A percentile compares a stretch with the other conserved stretches of the same genome.
Conservation (phyloP, 352 stramenopile species). For the Pythium biforme region DNA sequence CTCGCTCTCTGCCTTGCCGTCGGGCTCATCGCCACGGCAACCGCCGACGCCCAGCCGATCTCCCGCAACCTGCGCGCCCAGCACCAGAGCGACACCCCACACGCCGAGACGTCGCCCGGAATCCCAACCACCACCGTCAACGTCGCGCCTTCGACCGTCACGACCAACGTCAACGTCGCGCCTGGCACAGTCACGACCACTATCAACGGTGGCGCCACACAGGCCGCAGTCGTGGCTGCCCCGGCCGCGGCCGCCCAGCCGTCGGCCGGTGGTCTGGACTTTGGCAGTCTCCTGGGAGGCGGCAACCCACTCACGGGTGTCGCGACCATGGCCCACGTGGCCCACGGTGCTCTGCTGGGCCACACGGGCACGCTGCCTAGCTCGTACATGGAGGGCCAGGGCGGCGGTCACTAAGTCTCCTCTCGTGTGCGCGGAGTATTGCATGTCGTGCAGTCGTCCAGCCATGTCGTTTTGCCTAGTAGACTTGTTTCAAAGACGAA, state of each 20-base stretch:
- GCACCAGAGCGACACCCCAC: conserved; percentile 7
- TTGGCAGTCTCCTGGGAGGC: conserved; percentile 7
- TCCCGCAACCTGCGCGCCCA: conserved; percentile 7
- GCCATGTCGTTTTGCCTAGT: background rate
- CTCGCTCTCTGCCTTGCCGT: conserved; percentile 1
- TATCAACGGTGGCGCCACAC: background rate
- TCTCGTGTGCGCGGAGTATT: background rate
- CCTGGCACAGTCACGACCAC: conserved; percentile 2
- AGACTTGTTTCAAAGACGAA: background rate
- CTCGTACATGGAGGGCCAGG: conserved; percentile 22
- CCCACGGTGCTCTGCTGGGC: conserved; percentile 11
- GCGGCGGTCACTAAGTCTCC: conserved; percentile 9
- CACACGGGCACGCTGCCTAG: conserved; percentile 20
- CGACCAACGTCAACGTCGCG: conserved; percentile 10
- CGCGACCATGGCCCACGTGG: conserved; percentile 13
- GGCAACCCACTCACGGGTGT: conserved; percentile 7
- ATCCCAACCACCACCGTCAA: conserved; percentile 5
- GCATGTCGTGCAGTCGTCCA: background rate
- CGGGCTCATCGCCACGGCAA: background rate
- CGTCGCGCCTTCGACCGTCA: background rate
- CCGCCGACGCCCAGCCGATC: no score
- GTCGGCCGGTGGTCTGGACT: background rate
- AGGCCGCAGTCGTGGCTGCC: background rate
- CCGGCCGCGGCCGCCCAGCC: background rate
- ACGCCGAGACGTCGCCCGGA: background rate